Conservation (phyloP, 257 asterid species). For the Solanum pinnatisectum region DNA sequence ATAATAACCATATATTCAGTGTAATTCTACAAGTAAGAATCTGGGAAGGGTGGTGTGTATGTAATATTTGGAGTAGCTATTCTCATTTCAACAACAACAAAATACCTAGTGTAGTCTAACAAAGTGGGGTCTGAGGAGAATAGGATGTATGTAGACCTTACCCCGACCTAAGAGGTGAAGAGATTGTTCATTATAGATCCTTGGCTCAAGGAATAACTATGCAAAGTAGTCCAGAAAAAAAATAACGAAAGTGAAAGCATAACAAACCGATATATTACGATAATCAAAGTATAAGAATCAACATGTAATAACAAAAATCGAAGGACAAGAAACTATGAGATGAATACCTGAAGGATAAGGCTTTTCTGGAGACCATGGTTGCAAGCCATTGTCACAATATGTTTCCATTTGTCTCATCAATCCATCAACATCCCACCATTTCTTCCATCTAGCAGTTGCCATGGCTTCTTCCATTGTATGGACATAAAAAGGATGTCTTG, state of each 20-base stretch:
- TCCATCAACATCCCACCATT: conserved; percentile 75
- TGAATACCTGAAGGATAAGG: conserved; percentile 65
- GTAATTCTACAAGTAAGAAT: neutral
- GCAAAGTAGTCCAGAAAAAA: neutral
- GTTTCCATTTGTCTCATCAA: conserved; percentile 73
- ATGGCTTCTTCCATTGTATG: conserved; percentile 86
- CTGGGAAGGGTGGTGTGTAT: neutral
- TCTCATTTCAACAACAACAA: neutral
- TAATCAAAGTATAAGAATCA: neutral
- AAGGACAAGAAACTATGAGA: neutral
- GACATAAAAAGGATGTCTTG: conserved; percentile 61
- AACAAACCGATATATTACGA: neutral
- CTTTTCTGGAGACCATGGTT: conserved; percentile 74
- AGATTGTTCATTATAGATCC: neutral
- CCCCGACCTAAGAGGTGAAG: neutral
- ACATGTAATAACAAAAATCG: neutral
- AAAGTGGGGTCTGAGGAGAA: neutral
- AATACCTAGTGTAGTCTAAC: neutral
- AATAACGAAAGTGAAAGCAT: neutral
- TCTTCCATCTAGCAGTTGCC: conserved; percentile 92
- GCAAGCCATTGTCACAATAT: conserved; percentile 69
- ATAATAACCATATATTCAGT: neutral
- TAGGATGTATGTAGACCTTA: neutral
- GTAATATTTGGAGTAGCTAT: neutral
- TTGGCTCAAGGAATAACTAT: neutral